Evolutionary conservation across 176 grass and related monocot species (phyloP).

Genomic region (Olyra latifolia): DNA sequence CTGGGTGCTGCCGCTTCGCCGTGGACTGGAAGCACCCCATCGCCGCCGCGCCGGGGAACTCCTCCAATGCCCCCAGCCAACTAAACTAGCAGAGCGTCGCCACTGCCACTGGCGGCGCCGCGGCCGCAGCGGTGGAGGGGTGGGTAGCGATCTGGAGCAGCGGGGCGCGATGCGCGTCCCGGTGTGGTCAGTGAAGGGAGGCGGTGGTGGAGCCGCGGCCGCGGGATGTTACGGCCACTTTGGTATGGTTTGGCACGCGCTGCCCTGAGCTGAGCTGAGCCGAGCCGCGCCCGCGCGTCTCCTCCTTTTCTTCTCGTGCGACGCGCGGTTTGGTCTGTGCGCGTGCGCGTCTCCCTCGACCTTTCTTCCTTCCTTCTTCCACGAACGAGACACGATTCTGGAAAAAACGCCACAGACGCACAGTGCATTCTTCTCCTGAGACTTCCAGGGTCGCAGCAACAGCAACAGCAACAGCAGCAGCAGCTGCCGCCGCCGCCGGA

Average conservation of each 20-base stretch:
- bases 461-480: too few relatives aligned
- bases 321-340: not conserved
- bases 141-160: not conserved
- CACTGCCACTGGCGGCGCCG: not conserved
- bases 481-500: too few relatives aligned
- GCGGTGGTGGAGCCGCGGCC: not conserved
- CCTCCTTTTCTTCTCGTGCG: not conserved
- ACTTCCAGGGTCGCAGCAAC: too few relatives aligned
- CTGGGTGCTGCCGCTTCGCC: slow-evolving; percentile 62
- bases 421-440: too few relatives aligned
- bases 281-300: too few relatives aligned
- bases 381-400: too few relatives aligned
- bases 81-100: not conserved
- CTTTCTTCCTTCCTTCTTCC: not conserved
- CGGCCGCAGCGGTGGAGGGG: not conserved
- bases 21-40: slow-evolving; percentile 78
- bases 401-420: too few relatives aligned
- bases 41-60: not conserved
- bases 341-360: slow-evolving; percentile 19
- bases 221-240: not conserved
- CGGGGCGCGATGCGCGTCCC: not conserved
- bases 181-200: not conserved
- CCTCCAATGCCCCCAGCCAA: not conserved
- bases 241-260: not conserved
- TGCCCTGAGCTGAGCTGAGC: not conserved